phyloP scores from a whole-genome alignment of 441 rosid genomes.

The Populus tomentosa region DNA sequence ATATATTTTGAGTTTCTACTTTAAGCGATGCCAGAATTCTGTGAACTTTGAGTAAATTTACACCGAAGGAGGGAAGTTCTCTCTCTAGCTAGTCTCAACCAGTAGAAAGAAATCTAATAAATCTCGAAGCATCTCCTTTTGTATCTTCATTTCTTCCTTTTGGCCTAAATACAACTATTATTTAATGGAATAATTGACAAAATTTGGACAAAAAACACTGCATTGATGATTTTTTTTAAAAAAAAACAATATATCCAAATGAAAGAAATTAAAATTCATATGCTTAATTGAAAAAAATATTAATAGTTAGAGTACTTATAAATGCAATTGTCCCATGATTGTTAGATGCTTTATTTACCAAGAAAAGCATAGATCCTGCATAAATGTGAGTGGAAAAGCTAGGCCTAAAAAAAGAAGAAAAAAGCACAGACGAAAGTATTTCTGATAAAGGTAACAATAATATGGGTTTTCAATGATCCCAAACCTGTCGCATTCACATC shows the following conservation, averaged over 20 bases:
- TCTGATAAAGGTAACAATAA: neutral
- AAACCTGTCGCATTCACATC: neutral
- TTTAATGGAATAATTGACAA: too few relatives aligned
- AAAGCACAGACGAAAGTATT: neutral
- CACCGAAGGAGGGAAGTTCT: neutral
- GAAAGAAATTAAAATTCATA: too few relatives aligned
- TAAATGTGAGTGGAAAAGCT: slow-evolving; percentile 2
- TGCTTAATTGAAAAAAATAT: too few relatives aligned
- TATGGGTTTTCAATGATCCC: neutral
- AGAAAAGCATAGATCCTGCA: slow-evolving; percentile 7
- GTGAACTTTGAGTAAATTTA: neutral
- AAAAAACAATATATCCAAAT: too few relatives aligned
- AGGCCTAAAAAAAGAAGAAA: neutral
- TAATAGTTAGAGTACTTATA: too few relatives aligned
- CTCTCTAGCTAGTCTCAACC: neutral
- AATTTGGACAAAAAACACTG: too few relatives aligned
- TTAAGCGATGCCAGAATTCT: neutral
- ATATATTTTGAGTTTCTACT: neutral
- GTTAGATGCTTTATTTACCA: neutral
- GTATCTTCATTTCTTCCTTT: neutral
- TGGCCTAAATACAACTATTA: neutral
- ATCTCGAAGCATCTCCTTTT: neutral
- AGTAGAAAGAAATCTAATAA: neutral
- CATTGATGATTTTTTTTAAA: too few relatives aligned
- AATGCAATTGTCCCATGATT: neutral